phyloP scores from a whole-genome alignment of 78 protist species.

The Protostelium mycophagum region DNA sequence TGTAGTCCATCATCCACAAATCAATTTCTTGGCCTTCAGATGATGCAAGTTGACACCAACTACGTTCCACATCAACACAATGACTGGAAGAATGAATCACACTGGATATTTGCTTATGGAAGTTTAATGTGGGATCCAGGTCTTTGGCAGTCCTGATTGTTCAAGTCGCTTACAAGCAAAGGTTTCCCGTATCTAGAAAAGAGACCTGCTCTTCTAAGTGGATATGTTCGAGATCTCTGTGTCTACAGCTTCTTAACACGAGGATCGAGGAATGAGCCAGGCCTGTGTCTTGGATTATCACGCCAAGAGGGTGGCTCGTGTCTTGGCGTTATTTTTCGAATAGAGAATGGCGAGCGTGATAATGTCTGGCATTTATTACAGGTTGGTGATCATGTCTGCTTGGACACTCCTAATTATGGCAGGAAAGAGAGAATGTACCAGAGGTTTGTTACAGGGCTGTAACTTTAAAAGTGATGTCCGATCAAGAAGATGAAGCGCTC shows the following conservation, averaged over 20 bases:
- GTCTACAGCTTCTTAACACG: not conserved
- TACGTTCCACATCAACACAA: not conserved
- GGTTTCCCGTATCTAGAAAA: not conserved
- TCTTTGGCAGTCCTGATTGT: not conserved
- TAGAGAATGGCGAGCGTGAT: not conserved
- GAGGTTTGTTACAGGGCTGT: not conserved
- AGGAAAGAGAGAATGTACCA: not conserved
- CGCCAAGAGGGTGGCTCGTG: not conserved
- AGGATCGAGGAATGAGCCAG: not conserved
- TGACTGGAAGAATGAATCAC: not conserved
- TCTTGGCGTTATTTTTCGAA: not conserved
- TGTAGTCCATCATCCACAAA: too few relatives aligned
- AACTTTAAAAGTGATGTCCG: not conserved
- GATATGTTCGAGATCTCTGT: not conserved
- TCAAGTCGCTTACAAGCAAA: not conserved
- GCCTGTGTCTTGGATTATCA: not conserved
- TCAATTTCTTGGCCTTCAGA: too few relatives aligned
- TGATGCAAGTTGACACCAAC: not conserved
- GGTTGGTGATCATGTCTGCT: not conserved
- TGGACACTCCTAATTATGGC: not conserved
- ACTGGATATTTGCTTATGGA: not conserved
- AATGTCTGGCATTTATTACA: not conserved
- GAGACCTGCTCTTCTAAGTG: not conserved
- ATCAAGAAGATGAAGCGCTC: not conserved
- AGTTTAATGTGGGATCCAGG: not conserved